phyloP scores from a whole-genome alignment of 1,284 basidiomycete species.

The Rhodotorula sp. region DNA sequence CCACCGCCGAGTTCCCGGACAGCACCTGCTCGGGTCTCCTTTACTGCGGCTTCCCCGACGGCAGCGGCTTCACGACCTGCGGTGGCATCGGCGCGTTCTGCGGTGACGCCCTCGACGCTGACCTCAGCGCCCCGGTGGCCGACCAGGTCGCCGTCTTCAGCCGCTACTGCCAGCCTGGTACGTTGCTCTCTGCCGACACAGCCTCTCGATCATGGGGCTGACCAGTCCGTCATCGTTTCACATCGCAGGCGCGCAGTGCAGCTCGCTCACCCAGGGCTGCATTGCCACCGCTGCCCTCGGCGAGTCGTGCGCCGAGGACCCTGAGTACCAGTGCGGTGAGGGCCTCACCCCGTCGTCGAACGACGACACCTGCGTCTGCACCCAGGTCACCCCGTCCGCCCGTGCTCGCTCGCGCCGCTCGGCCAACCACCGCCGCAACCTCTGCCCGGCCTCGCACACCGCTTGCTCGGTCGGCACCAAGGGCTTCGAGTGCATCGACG shows the following conservation, averaged over 20 bases:
- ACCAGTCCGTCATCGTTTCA: no score
- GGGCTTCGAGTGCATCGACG: constrained; percentile 39
- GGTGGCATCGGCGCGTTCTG: constrained; percentile 20
- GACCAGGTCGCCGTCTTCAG: constrained; percentile 16
- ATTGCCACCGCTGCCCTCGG: not conserved
- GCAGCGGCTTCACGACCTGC: constrained; percentile 5
- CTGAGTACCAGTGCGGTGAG: no score
- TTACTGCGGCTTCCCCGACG: constrained; percentile 19
- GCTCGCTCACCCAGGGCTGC: not conserved
- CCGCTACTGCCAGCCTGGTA: constrained; percentile 10
- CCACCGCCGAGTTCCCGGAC: constrained; percentile 1
- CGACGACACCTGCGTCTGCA: not conserved
- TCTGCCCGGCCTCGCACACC: constrained; percentile 34
- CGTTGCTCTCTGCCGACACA: no score
- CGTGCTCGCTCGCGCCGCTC: constrained; percentile 21
- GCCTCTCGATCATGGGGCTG: no score
- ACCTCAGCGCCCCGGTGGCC: not conserved
- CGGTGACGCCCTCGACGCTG: constrained; percentile 9
- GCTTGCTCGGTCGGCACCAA: constrained; percentile 20
- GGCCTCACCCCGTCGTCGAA: no score
- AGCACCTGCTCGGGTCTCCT: constrained; percentile 23
- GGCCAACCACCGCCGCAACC: constrained; percentile 12
- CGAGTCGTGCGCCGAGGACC: no score
- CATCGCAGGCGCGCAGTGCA: no score
- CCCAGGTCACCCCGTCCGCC: not conserved